These are phyloP conservation scores for Wallacemonas sp. DNA, from an alignment of 208 protist species.

Conservation along the genomic window DNA sequence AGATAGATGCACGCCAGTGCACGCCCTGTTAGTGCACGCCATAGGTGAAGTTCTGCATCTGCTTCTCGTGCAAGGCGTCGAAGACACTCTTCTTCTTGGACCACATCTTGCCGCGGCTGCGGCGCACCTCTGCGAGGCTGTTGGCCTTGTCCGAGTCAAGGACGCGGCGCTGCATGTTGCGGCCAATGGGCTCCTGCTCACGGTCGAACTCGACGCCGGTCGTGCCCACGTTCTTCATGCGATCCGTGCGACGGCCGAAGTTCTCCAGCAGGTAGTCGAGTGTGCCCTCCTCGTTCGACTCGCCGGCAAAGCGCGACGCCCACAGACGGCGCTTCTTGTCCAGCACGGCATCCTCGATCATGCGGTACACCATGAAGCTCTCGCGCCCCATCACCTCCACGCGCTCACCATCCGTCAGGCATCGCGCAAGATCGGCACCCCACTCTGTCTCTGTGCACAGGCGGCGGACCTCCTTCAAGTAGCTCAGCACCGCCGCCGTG, in stretches of 20 bases:
- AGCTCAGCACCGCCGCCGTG: conserved; percentile 78
- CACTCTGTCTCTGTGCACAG: conserved; percentile 74
- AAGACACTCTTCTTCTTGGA: conserved; percentile 86
- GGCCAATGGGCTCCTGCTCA: conserved; percentile 90
- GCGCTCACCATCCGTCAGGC: conserved; percentile 71
- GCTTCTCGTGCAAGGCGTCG: conserved; percentile 85
- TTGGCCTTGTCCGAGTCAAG: conserved; percentile 84
- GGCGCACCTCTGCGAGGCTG: conserved; percentile 72
- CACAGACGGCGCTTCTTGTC: conserved; percentile 82
- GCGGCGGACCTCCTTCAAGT: conserved; percentile 72
- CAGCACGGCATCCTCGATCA: conserved; percentile 81
- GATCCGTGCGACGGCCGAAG: conserved; percentile 80
- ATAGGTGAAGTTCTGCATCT: conserved; percentile 85
- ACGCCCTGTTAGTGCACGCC: conserved; percentile 46
- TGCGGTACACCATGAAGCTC: conserved; percentile 73
- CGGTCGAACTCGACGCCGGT: conserved; percentile 89
- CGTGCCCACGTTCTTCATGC: conserved; percentile 60
- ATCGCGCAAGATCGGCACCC: conserved; percentile 59
- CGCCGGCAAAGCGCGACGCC: conserved; percentile 79
- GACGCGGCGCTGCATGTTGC: conserved; percentile 87
- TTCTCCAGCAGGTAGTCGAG: conserved; percentile 91
- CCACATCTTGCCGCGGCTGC: conserved; percentile 80
- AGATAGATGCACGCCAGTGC: background rate
- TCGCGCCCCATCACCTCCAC: conserved; percentile 71
- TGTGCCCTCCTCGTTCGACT: conserved; percentile 84